Evolutionary conservation across 306 rosid genomes (phyloP).

Genomic region (Lagenaria siceraria): DNA sequence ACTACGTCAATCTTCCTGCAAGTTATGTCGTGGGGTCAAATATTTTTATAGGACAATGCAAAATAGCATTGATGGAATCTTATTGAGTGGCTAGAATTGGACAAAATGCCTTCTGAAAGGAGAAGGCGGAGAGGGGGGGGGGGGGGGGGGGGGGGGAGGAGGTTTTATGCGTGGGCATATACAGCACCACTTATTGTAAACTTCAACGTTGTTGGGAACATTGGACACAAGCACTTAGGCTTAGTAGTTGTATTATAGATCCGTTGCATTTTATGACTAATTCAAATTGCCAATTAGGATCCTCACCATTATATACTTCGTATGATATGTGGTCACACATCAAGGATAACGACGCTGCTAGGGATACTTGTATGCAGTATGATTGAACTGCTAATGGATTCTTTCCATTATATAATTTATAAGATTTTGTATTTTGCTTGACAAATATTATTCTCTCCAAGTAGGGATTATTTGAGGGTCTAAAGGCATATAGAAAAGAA

Average conservation of each 20-base stretch:
- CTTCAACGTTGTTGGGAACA: not conserved
- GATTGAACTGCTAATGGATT: not conserved
- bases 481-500: conserved; percentile 75
- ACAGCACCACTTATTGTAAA: not conserved
- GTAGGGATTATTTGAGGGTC: conserved; percentile 93
- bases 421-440: conserved; percentile 3
- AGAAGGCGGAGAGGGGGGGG: too few species aligned
- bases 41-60: not conserved
- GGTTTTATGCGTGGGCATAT: not conserved
- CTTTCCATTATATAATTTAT: not conserved
- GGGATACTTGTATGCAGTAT: not conserved
- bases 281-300: not conserved
- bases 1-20: not conserved
- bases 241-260: not conserved
- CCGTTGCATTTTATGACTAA: not conserved
- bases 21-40: not conserved
- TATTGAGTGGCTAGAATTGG: not conserved
- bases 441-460: not conserved
- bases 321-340: not conserved
- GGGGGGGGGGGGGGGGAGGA: too few species aligned
- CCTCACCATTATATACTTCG: not conserved
- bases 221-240: not conserved
- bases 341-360: too few species aligned
- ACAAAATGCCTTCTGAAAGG: not conserved
- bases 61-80: not conserved